Percentiles rank a stretch among this genome's conserved stretches.
Evolutionary conservation across 345 rosid species (phyloP).

Genomic region (Murraya paniculata): DNA sequence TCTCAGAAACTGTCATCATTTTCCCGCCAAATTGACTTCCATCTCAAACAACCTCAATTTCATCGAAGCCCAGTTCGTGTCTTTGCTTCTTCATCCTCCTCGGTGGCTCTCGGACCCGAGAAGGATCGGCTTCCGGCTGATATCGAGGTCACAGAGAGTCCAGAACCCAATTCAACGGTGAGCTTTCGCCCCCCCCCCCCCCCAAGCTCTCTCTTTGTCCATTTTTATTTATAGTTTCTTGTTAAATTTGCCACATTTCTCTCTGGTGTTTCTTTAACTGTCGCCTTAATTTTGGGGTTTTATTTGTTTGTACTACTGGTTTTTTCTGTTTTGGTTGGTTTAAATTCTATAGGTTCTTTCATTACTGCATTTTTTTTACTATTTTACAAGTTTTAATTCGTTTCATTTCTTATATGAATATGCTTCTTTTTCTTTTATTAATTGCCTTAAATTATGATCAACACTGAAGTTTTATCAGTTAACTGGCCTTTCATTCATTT

Average conservation of each 20-base stretch:
- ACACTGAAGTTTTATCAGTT: neutral
- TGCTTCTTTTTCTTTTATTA: neutral
- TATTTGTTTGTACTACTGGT: neutral
- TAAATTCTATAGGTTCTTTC: too few relatives aligned
- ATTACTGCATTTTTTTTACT: neutral
- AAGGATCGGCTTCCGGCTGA: conserved; percentile 72
- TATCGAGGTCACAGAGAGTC: conserved; percentile 52
- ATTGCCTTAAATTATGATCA: neutral
- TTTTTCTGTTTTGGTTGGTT: neutral
- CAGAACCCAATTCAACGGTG: conserved; percentile 69
- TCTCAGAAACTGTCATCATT: conserved; percentile 27
- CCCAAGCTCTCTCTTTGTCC: neutral
- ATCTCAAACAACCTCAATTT: conserved; percentile 12
- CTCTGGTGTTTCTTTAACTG: neutral
- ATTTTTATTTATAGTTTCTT: neutral
- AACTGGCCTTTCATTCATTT: neutral
- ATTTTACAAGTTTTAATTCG: neutral
- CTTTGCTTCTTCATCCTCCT: conserved; percentile 28
- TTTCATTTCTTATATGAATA: neutral
- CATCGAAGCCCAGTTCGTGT: conserved; percentile 14
- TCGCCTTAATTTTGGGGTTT: neutral
- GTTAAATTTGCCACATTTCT: neutral
- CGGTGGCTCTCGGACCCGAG: conserved; percentile 37
- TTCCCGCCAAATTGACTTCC: conserved; percentile 35
- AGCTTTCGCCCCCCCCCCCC: conserved; percentile 4